These are phyloP conservation scores for Solanum clarkiae DNA, from an alignment of 257 asterid genomes.

Conservation along the genomic window DNA sequence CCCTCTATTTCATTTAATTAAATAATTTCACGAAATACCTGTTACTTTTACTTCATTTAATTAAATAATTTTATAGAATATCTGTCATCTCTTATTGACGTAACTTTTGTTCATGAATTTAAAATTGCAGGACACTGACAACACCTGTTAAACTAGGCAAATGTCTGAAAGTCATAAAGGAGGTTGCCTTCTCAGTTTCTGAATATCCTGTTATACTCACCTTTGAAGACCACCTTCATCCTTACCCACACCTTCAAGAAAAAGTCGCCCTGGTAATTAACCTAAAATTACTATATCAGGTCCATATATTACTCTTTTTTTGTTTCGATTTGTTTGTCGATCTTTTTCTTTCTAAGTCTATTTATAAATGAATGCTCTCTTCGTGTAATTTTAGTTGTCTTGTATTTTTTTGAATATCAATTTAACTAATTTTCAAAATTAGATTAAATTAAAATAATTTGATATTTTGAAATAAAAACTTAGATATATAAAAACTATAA, in stretches of 20 bases:
- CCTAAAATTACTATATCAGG: not conserved
- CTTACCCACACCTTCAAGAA: conserved; percentile 8
- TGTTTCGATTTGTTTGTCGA: not conserved
- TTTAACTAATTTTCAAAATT: too few species aligned
- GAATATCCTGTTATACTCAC: conserved; percentile 17
- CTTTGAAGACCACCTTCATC: conserved; percentile 16
- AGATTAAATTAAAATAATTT: too few species aligned
- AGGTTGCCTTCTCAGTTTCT: conserved; percentile 6
- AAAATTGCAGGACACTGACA: conserved; percentile 8
- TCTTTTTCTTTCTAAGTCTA: too few species aligned
- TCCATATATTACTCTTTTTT: not conserved
- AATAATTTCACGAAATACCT: too few species aligned
- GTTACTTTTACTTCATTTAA: not conserved
- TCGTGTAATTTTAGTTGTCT: too few species aligned
- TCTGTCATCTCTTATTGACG: not conserved
- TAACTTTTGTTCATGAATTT: not conserved
- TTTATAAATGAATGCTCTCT: too few species aligned
- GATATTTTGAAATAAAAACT: too few species aligned
- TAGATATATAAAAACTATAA: too few species aligned
- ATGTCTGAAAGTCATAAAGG: conserved; percentile 13
- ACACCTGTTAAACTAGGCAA: conserved; percentile 13
- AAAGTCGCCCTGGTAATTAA: conserved; percentile 11
- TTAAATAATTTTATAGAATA: not conserved
- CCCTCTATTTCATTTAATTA: not conserved
- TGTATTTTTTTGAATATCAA: too few species aligned